Conservation (phyloP, 306 rosid species). For the Sphenostylis stenocarpa region DNA sequence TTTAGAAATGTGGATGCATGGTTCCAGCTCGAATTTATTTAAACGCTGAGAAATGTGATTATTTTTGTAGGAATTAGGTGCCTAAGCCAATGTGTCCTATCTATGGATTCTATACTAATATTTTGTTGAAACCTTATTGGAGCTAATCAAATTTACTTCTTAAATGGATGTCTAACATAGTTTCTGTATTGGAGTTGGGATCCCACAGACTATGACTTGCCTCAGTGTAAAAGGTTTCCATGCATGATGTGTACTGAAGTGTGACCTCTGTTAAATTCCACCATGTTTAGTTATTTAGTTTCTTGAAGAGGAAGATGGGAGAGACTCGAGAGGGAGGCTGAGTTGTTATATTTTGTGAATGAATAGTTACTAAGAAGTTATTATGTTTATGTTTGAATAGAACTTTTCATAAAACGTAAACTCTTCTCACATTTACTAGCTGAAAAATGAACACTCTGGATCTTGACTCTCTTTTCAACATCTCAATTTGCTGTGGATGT, state of each 20-base stretch:
- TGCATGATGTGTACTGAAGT: constrained; percentile 60
- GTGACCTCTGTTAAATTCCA: constrained; percentile 50
- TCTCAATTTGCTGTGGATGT: constrained; percentile 86
- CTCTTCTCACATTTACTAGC: not conserved
- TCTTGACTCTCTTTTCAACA: constrained; percentile 81
- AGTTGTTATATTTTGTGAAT: not conserved
- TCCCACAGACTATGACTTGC: constrained; percentile 67
- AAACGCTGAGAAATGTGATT: constrained; percentile 67
- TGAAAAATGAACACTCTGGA: constrained; percentile 42
- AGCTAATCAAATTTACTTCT: constrained; percentile 75
- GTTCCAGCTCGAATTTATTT: not conserved
- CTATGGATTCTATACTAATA: constrained; percentile 44
- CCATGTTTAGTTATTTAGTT: not conserved
- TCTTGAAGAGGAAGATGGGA: not conserved
- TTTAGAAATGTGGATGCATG: not conserved
- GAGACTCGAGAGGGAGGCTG: not conserved
- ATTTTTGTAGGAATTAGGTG: constrained; percentile 69
- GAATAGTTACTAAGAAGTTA: not conserved
- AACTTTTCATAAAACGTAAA: not conserved
- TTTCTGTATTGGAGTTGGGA: constrained; percentile 79
- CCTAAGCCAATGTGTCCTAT: constrained; percentile 56
- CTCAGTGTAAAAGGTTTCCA: constrained; percentile 58
- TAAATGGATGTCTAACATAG: constrained; percentile 72
- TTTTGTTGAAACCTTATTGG: constrained; percentile 73
- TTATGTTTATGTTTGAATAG: not conserved